Evolutionary conservation across 257 asterid species (phyloP), one percentile per base, ranked within the genome.

Genomic region (Verbascum thapsus): DNA sequence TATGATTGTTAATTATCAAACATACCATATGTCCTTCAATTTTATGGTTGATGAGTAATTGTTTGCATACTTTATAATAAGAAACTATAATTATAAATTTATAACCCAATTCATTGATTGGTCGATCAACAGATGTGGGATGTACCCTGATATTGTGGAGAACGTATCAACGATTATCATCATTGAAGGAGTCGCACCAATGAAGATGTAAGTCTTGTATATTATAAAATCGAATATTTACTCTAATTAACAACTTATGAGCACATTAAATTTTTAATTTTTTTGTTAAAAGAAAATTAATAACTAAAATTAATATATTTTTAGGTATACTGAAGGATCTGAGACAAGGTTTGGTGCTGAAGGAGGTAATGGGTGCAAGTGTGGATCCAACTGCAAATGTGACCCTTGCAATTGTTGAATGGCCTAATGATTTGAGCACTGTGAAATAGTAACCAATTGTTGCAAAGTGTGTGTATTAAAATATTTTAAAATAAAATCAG

Each of bases 321-420:
- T 8, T 40, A 75, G 79, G 79, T 37, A 64, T 57, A 4, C 35
- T n/a, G 77, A 72, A 43, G 81, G 73, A 45, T 58, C 23, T 13
- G 82, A 73, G 78, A 60, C 54, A 45, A 73, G 73, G 78, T 43
- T 53, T 11, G 75, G 60, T 11, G 67, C 70, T 40, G 88, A 82
- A 69, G 88, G 88, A 69, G 87, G 82, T 3, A 34, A 81, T 16
- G 76, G 58, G 7, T 82, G 88, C 83, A 73, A 48, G 68, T 82
- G 88, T 32, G 85, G 88, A 7, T 58, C 85, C 45, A 73, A 43
- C 79, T 82, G 88, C 81, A 20, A 34, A 3, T 79, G 83, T 68
- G 55, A 82, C 18, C 81, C 88, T 17, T 82, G 88, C 83, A 73
- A 66, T 15, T 75, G 81, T 20, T 79, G 71, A 26, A 75, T 64